Evolutionary conservation across 257 asterid species (phyloP).

Genomic region (Plantago major): DNA sequence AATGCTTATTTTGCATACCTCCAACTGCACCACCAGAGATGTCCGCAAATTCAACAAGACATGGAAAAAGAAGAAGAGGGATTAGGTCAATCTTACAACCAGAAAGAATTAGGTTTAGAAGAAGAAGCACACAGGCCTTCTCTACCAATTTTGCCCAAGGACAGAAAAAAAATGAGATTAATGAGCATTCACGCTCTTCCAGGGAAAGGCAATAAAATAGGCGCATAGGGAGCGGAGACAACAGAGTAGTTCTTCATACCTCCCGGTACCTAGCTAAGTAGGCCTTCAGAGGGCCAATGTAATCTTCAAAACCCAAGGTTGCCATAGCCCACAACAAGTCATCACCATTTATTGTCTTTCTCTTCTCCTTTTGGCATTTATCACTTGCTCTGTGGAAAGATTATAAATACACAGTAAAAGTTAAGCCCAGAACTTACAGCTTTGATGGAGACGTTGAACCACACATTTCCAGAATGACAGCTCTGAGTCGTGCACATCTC

Average conservation of each 20-base stretch:
- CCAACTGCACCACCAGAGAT: conserved; percentile 40
- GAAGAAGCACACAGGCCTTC: conserved; percentile 4
- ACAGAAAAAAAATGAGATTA: background rate
- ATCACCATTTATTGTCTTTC: conserved; percentile 62
- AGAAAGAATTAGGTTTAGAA: background rate
- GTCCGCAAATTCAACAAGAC: conserved; percentile 22
- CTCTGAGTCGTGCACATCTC: no score
- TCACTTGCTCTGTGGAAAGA: conserved; percentile 54
- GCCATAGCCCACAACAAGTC: conserved; percentile 65
- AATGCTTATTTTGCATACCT: conserved; percentile 37
- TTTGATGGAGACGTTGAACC: background rate
- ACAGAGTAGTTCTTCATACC: conserved; percentile 28
- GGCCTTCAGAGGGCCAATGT: conserved; percentile 45
- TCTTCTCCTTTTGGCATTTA: conserved; percentile 61
- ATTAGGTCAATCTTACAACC: conserved; percentile 19
- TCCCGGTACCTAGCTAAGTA: conserved; percentile 61
- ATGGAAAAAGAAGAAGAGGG: conserved; percentile 7
- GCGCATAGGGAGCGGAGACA: background rate
- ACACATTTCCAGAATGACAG: background rate
- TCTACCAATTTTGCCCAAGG: background rate
- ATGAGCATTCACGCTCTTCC: background rate
- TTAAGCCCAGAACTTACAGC: conserved; percentile 7
- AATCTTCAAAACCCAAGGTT: conserved; percentile 63
- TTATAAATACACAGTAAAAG: conserved; percentile 4
- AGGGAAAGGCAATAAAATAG: background rate